Evolutionary conservation across 495 filamentous ascomycete species (phyloP).

Genomic region (Stereocaulon alpinum): DNA sequence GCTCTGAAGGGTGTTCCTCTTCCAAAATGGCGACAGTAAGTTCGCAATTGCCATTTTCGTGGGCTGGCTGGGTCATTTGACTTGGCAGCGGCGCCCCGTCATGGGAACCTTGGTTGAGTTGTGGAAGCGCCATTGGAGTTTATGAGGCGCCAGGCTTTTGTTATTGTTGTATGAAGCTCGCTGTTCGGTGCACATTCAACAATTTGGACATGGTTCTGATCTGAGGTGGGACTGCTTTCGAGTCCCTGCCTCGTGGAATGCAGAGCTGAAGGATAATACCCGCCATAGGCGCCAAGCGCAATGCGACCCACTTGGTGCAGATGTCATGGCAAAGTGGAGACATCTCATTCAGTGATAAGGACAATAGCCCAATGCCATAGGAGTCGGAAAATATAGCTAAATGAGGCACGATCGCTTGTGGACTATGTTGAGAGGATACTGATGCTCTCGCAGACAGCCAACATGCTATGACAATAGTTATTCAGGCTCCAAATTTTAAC

Average conservation of each 20-base stretch:
- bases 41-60: slow-evolving; percentile 15
- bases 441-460: too few species aligned
- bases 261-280: not conserved
- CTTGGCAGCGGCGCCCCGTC: slow-evolving; percentile 8
- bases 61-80: slow-evolving; percentile 14
- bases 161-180: not conserved
- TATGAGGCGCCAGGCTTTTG: not conserved
- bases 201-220: not conserved
- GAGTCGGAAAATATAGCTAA: too few species aligned
- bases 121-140: not conserved
- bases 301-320: not conserved
- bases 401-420: too few species aligned
- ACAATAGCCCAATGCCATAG: too few species aligned
- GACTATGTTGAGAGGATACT: too few species aligned
- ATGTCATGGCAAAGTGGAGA: not conserved
- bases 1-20: slow-evolving; percentile 9
- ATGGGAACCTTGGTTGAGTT: not conserved
- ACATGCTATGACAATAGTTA: too few species aligned
- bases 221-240: not conserved
- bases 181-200: not conserved
- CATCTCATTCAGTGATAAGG: too few species aligned
- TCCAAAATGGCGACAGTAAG: slow-evolving; percentile 1
- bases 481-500: too few species aligned
- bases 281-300: not conserved
- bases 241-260: not conserved